Conservation (phyloP, 2,329 filamentous ascomycete genomes). For the Lomentospora prolificans region DNA sequence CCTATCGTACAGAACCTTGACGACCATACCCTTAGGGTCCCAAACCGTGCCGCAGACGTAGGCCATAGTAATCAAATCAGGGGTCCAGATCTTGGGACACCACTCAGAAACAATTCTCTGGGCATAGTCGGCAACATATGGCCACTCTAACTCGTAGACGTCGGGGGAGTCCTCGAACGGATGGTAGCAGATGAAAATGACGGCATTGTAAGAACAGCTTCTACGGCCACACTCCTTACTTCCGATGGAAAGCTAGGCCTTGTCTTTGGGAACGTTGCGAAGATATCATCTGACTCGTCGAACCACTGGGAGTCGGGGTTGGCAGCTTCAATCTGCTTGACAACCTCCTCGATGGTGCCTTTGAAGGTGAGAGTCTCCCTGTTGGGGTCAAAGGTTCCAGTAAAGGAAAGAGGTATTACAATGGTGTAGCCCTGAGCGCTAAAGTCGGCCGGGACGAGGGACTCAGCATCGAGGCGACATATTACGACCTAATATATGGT, state of each 20-base stretch:
- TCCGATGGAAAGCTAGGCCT: neutral
- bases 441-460: no score
- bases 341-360: conserved; percentile 5
- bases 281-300: neutral
- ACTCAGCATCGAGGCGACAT: no score
- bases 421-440: neutral
- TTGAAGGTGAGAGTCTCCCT: conserved; percentile 2
- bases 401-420: neutral
- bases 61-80: neutral
- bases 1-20: neutral
- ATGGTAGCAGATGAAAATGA: conserved; percentile 4
- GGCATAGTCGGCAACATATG: conserved; percentile 3
- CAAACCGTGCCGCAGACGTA: neutral
- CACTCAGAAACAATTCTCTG: neutral
- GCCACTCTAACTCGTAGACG: neutral
- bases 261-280: neutral
- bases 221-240: neutral
- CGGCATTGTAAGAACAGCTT: neutral
- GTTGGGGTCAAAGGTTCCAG: neutral
- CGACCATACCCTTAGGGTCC: neutral
- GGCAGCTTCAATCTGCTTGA: neutral
- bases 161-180: neutral
- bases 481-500: no score
- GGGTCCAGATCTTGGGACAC: neutral
- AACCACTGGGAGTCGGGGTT: conserved; percentile 2